phyloP scores from a whole-genome alignment of 768 basidiomycete genomes.

The Lentinula lateritia region DNA sequence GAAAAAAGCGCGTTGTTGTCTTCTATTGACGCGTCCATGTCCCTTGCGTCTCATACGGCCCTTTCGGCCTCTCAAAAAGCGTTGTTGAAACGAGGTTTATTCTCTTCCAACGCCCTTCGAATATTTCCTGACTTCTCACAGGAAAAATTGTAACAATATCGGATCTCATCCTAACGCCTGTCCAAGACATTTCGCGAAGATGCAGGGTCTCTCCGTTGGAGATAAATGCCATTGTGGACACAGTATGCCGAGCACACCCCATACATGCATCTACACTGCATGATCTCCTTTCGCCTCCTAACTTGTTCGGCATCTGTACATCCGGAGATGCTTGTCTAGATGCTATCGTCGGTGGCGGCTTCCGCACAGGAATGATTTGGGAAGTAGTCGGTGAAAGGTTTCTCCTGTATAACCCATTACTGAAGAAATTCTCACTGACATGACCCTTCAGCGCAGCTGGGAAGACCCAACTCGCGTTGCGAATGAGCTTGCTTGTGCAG shows the following conservation, averaged over 20 bases:
- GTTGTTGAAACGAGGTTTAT: slow-evolving; percentile 32
- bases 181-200: slow-evolving; percentile 49
- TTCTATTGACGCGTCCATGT: slow-evolving; percentile 3
- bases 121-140: slow-evolving; percentile 14
- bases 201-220: slow-evolving; percentile 49
- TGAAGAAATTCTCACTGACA: background rate
- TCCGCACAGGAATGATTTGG: slow-evolving; percentile 77
- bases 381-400: slow-evolving; percentile 90
- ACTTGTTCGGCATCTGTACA: slow-evolving; percentile 36
- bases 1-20: background rate
- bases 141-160: slow-evolving; percentile 42
- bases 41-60: slow-evolving; percentile 9
- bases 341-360: slow-evolving; percentile 67
- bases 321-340: slow-evolving; percentile 76
- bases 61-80: slow-evolving; percentile 27
- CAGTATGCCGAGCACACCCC: slow-evolving; percentile 38
- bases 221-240: slow-evolving; percentile 43
- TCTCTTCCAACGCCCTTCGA: background rate
- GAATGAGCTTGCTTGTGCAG: slow-evolving; percentile 77
- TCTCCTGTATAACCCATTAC: slow-evolving; percentile 8
- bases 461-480: slow-evolving; percentile 89
- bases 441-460: slow-evolving; percentile 69
- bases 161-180: slow-evolving; percentile 45
- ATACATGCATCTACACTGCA: slow-evolving; percentile 35
- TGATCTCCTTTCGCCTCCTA: background rate